A percentile compares a stretch with the other conserved stretches of the same genome.
phyloP scores from a whole-genome alignment of 257 asterid species.

The Solanum tarijense region DNA sequence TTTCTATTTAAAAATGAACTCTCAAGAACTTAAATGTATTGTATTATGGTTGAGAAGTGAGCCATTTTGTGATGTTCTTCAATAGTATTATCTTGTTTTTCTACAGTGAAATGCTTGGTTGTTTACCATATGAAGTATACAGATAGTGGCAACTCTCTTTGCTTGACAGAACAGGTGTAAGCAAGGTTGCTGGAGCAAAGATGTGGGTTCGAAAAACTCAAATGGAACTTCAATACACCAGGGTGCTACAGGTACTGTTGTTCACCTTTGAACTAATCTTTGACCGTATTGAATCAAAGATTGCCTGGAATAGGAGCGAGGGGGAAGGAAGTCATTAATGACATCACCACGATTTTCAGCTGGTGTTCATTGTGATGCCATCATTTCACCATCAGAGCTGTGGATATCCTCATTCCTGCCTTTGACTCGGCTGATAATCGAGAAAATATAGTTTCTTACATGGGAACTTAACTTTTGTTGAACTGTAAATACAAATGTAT shows the following conservation, averaged over 20 bases:
- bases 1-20: not conserved
- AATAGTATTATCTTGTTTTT: slow-evolving; percentile 12
- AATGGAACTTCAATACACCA: slow-evolving; percentile 22
- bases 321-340: slow-evolving; percentile 28
- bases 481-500: slow-evolving; percentile 47
- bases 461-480: slow-evolving; percentile 26
- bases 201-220: slow-evolving; percentile 18
- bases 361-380: slow-evolving; percentile 8
- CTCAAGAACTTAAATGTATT: not conserved
- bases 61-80: not conserved
- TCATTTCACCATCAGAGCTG: slow-evolving; percentile 11
- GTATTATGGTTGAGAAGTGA: not conserved
- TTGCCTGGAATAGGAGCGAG: slow-evolving; percentile 7
- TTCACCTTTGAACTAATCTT: slow-evolving; percentile 34
- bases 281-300: slow-evolving; percentile 26
- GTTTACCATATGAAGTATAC: slow-evolving; percentile 31
- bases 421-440: slow-evolving; percentile 26
- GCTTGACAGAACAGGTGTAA: slow-evolving; percentile 24
- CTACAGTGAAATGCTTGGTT: slow-evolving; percentile 28
- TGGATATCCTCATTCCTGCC: slow-evolving; percentile 30
- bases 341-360: slow-evolving; percentile 33
- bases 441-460: slow-evolving; percentile 10
- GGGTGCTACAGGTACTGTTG: slow-evolving; percentile 29
- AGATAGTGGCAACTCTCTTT: slow-evolving; percentile 25
- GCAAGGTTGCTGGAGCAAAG: slow-evolving; percentile 22